These are phyloP conservation scores for Aureobasidium subglaciale DNA, from an alignment of 2,329 filamentous ascomycete genomes.

Conservation along the genomic window DNA sequence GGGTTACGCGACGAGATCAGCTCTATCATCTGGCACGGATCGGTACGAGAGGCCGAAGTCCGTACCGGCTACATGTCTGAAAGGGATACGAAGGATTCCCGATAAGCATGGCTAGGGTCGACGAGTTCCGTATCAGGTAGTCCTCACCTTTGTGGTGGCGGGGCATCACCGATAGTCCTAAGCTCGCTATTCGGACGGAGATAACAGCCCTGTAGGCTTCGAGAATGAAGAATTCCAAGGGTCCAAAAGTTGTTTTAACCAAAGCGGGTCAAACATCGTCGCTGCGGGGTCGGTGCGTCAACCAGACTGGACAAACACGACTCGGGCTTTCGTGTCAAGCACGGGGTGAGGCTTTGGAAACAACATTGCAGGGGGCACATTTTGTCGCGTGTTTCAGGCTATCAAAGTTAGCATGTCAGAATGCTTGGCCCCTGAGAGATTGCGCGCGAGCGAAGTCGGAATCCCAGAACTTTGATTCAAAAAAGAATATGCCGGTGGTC, in stretches of 20 bases:
- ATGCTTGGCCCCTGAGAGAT: background rate
- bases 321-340: constrained; percentile 1
- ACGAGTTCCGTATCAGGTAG: constrained; percentile 6
- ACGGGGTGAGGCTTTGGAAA: background rate
- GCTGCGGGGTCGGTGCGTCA: constrained; percentile 6
- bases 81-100: background rate
- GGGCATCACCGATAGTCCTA: constrained; percentile 12
- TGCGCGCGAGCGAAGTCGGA: constrained; percentile 7
- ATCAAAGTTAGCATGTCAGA: constrained; percentile 7
- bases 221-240: background rate
- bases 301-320: constrained; percentile 8
- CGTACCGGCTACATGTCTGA: background rate
- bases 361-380: constrained; percentile 4
- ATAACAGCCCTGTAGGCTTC: background rate
- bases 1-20: constrained; percentile 1
- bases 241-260: constrained; percentile 7
- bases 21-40: background rate
- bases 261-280: constrained; percentile 8
- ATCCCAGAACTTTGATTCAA: background rate
- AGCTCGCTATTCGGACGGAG: background rate
- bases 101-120: constrained; percentile 9
- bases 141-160: background rate
- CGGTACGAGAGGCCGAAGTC: background rate
- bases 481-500: constrained; percentile 2
- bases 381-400: background rate